Evolutionary conservation across 225 moss, liverwort and hornwort genomes (phyloP).

Genomic region (Straminergon stramineum): DNA sequence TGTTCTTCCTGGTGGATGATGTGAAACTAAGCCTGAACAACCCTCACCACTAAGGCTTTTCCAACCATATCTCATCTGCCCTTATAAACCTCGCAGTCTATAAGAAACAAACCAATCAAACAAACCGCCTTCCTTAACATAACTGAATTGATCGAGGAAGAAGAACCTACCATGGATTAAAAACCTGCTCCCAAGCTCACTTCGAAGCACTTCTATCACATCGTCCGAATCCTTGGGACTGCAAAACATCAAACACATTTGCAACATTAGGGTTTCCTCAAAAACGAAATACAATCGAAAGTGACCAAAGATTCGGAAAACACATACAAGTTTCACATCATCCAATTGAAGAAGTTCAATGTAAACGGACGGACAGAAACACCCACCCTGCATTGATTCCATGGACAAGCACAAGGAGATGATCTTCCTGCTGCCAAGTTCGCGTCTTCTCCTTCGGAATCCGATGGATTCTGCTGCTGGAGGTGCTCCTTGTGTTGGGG

Average conservation of each 20-base stretch:
- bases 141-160: not conserved
- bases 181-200: slow-evolving; percentile 54
- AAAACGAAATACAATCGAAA: not conserved
- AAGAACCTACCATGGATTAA: slow-evolving; percentile 57
- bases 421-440: no score
- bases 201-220: slow-evolving; percentile 58
- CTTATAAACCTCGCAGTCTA: not conserved
- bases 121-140: not conserved
- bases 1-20: not conserved
- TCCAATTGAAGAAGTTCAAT: no score
- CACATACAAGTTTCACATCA: no score
- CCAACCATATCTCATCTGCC: not conserved
- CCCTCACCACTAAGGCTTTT: not conserved
- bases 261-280: not conserved
- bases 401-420: no score
- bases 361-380: no score
- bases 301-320: not conserved
- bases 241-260: not conserved
- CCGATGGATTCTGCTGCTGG: no score
- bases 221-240: slow-evolving; percentile 90
- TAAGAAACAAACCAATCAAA: not conserved
- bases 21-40: not conserved
- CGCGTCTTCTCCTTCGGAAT: no score
- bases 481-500: not conserved
- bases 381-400: no score